Conservation (phyloP, 164 flowering plant species). For the Umbellularia californica region DNA sequence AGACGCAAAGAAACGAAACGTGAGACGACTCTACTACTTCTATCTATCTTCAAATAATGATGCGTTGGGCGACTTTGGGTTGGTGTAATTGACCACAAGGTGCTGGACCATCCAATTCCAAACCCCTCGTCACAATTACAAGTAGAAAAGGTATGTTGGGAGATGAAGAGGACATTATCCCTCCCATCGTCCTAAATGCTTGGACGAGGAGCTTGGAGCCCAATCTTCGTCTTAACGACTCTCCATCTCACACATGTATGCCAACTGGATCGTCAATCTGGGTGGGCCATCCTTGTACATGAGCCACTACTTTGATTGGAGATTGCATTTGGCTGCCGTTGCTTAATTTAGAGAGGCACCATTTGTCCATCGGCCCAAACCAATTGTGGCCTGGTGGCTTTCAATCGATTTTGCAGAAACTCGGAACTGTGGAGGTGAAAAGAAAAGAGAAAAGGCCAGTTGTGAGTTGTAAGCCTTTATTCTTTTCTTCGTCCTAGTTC, state of each 20-base stretch:
- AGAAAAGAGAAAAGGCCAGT: not conserved
- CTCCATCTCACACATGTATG: not conserved
- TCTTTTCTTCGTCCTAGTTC: no score
- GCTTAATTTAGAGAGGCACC: no score
- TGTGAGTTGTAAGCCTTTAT: no score
- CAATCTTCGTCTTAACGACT: no score
- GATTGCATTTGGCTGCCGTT: not conserved
- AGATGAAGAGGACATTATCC: not conserved
- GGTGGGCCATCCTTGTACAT: not conserved
- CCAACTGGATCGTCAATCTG: not conserved
- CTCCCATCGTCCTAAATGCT: not conserved
- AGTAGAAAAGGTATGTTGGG: not conserved
- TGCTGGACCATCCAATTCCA: not conserved
- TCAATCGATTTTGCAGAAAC: no score
- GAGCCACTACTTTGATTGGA: not conserved
- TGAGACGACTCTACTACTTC: no score
- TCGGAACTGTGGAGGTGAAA: no score
- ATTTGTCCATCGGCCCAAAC: no score
- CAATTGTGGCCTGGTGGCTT: no score
- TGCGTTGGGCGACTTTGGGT: not conserved
- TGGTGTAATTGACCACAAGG: not conserved
- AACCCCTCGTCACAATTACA: no score
- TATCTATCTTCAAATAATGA: no score
- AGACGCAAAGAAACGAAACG: no score
- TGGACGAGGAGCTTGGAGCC: not conserved